phyloP scores from a whole-genome alignment of 306 rosid genomes.

The Cicer arietinum region DNA sequence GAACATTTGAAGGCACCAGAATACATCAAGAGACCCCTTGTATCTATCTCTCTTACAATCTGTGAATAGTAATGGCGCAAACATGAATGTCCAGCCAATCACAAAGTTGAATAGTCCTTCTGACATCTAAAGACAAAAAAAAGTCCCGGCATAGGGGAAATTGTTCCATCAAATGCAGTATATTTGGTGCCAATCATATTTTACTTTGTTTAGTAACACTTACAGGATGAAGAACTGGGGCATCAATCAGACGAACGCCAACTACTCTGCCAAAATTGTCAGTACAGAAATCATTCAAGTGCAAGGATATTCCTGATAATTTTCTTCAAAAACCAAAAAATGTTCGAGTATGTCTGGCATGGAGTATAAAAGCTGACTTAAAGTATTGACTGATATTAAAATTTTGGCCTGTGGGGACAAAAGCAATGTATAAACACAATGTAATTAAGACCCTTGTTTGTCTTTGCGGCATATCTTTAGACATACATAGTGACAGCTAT shows the following conservation, averaged over 20 bases:
- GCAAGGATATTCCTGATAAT: conserved; percentile 19
- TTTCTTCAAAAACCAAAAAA: conserved; percentile 32
- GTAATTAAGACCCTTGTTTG: neutral
- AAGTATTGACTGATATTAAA: neutral
- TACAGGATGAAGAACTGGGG: conserved; percentile 96
- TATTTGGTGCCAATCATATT: conserved; percentile 28
- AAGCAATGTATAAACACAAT: conserved; percentile 9
- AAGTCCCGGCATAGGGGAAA: conserved; percentile 26
- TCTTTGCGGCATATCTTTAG: neutral
- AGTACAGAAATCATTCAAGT: conserved; percentile 48
- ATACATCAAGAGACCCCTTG: conserved; percentile 73
- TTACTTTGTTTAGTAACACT: conserved; percentile 43
- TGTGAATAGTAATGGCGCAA: conserved; percentile 85
- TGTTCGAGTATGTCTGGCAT: conserved; percentile 5
- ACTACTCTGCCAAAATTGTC: conserved; percentile 74
- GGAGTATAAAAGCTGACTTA: neutral
- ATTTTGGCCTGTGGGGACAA: neutral
- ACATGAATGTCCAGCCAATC: conserved; percentile 93
- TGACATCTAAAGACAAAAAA: conserved; percentile 61
- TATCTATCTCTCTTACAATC: conserved; percentile 69
- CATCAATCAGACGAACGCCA: conserved; percentile 70
- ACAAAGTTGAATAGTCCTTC: conserved; percentile 96
- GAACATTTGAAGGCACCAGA: conserved; percentile 91
- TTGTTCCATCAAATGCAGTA: conserved; percentile 26
- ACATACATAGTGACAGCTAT: no score